Conservation (phyloP, 2,329 filamentous ascomycete genomes). For the Cytospora chrysosperma region DNA sequence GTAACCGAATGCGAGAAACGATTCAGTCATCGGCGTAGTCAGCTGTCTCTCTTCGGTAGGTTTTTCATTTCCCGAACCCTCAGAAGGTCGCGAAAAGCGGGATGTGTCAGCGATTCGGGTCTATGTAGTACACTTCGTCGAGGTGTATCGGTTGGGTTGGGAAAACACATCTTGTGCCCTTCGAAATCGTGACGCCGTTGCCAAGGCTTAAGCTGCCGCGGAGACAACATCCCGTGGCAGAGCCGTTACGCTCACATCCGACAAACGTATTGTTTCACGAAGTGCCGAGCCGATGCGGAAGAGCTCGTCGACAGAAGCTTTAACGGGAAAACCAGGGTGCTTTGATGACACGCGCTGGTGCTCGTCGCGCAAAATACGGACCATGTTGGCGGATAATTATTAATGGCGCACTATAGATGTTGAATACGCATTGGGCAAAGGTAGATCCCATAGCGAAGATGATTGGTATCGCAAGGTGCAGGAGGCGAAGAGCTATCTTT, state of each 20-base stretch:
- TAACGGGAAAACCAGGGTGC: not conserved
- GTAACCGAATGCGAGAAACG: constrained; percentile 22
- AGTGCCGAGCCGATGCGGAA: not conserved
- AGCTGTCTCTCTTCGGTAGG: not conserved
- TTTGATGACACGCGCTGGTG: not conserved
- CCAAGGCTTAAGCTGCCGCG: not conserved
- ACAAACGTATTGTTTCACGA: constrained; percentile 7
- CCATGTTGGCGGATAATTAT: not conserved
- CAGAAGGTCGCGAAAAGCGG: not conserved
- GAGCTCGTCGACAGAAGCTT: not conserved
- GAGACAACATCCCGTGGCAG: not conserved
- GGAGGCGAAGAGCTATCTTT: not conserved
- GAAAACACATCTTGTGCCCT: not conserved
- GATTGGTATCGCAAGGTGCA: not conserved
- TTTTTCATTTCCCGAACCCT: not conserved
- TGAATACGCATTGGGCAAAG: not conserved
- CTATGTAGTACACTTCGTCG: not conserved
- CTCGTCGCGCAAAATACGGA: not conserved
- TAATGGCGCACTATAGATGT: not conserved
- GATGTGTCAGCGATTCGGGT: not conserved
- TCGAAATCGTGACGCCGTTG: not conserved
- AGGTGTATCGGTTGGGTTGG: not conserved
- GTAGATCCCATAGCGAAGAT: not conserved
- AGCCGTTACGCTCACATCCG: not conserved
- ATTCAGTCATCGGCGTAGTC: not conserved